Percentiles rank a stretch among this genome's conserved stretches.
Conservation (phyloP, 176 grass and related monocot genomes). For the Cenchrus purpureus region DNA sequence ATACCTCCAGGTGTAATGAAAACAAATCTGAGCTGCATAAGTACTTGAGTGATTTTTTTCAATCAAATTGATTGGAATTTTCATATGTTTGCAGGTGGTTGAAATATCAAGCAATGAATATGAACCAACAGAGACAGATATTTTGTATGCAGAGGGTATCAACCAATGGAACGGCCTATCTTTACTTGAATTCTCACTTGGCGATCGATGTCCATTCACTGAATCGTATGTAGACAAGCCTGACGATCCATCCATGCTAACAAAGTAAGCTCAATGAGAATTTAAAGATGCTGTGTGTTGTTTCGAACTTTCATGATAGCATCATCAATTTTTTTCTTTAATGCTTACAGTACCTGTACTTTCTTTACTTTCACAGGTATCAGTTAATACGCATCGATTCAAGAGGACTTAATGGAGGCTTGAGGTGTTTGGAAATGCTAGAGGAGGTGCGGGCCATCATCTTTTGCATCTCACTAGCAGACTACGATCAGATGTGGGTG, state of each 20-base stretch:
- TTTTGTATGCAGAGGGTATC: constrained; percentile 74
- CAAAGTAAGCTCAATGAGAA: constrained; percentile 50
- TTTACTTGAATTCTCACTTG: constrained; percentile 69
- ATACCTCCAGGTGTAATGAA: not conserved
- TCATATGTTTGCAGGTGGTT: constrained; percentile 57
- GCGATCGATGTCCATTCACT: constrained; percentile 52
- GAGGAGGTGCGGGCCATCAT: constrained; percentile 65
- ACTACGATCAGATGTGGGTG: constrained; percentile 56
- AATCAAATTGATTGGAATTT: not conserved
- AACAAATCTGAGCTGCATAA: not conserved
- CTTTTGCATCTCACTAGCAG: constrained; percentile 63
- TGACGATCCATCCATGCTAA: constrained; percentile 46
- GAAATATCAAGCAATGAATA: constrained; percentile 84
- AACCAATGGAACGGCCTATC: constrained; percentile 73
- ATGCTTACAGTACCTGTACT: not conserved
- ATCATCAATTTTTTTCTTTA: not conserved
- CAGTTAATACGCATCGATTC: constrained; percentile 60
- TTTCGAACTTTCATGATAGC: not conserved
- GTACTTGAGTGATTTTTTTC: not conserved
- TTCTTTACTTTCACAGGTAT: constrained; percentile 38
- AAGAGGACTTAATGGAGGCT: constrained; percentile 62
- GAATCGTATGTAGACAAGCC: constrained; percentile 55
- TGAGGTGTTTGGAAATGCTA: constrained; percentile 74
- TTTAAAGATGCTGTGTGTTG: not conserved
- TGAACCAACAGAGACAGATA: constrained; percentile 76